Evolutionary conservation across 371 early-diverging fungal genomes (phyloP), one percentile per base, ranked within the genome.

Genomic region (Apophysomyces sp.): DNA sequence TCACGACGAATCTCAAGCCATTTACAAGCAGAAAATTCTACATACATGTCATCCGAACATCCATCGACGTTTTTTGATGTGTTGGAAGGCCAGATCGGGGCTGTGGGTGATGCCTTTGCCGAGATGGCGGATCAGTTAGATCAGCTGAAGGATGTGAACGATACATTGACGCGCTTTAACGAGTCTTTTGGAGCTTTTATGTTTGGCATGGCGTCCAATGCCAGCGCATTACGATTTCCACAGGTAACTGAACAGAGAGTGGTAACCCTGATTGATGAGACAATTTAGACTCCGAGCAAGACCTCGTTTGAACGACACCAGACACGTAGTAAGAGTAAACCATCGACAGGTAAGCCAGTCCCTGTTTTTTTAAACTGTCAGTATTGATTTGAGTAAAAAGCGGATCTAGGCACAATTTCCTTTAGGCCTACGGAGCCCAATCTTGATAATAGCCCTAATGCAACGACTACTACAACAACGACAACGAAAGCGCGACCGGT

Each of bases 151-250:
- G 49, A 68, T 16, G 68, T 72, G 31, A 69, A 77, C 30, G 67
- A 71, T 31, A 67, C 77, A 2, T 52, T 74, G 16, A 57, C 58
- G 26, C 61, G 64, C 16, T 72, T 77, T 28, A 77, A 77, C 62
- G 57, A 71, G 18, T 55, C 74, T 18, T 77, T 77, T 63, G 72
- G 70, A 5, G 68, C 70, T 9, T 77, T 77, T 51, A 55, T 77
- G 52, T 72, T 70, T 55, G 77, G 74, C 3, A 34, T 77, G 56
- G 62, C 68, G 52, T 65, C 71, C 31, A 69, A 68, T 52, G 61
- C 65, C 8, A 54, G 69, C 18, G 55, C 66, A 5, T 49, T 72
- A 6, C 52, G 65, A 11, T 77, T 66, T 58, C 62, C 66, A 31
- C 61, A 73, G 57, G 74, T 68, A 36, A 16, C 13, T 34, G 1